phyloP scores from a whole-genome alignment of 176 grass and related monocot species.

The Elaeis guineensis region DNA sequence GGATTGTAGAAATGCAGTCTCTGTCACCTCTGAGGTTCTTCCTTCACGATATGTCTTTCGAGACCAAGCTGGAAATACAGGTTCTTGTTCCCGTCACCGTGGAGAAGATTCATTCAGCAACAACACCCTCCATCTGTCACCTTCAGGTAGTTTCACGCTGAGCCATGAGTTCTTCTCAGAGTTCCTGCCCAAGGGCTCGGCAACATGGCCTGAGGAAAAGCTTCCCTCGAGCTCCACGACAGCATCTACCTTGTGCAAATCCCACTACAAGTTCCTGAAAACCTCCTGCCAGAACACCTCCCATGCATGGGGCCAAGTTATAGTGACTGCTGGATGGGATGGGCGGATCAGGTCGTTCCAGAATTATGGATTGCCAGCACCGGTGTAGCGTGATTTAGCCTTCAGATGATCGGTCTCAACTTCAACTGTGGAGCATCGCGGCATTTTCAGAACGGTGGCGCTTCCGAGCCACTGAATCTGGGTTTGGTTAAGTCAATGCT shows the following conservation, averaged over 20 bases:
- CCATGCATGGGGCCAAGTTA: conserved; percentile 81
- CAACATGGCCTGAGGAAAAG: conserved; percentile 93
- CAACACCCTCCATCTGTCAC: conserved; percentile 18
- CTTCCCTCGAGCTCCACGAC: conserved; percentile 34
- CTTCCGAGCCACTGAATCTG: not conserved
- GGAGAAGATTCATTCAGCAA: conserved; percentile 20
- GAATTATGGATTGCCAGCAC: conserved; percentile 68
- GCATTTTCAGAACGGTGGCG: not conserved
- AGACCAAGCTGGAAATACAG: conserved; percentile 9
- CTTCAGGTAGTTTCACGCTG: conserved; percentile 56
- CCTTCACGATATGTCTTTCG: conserved; percentile 10
- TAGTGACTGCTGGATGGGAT: conserved; percentile 80
- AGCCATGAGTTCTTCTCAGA: conserved; percentile 45
- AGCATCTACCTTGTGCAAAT: conserved; percentile 30
- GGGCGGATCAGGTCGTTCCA: conserved; percentile 70
- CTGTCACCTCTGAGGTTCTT: conserved; percentile 26
- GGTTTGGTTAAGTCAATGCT: not conserved
- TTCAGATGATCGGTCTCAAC: not conserved
- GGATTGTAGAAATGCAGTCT: conserved; percentile 1
- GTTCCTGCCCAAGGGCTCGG: conserved; percentile 40
- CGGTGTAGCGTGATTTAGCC: conserved; percentile 31
- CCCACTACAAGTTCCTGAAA: conserved; percentile 57
- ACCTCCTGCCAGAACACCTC: conserved; percentile 42
- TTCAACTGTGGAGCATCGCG: not conserved
- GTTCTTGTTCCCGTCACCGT: conserved; percentile 6